Evolutionary conservation across 768 basidiomycete genomes (phyloP).

Genomic region (Cytidiella melzeri): DNA sequence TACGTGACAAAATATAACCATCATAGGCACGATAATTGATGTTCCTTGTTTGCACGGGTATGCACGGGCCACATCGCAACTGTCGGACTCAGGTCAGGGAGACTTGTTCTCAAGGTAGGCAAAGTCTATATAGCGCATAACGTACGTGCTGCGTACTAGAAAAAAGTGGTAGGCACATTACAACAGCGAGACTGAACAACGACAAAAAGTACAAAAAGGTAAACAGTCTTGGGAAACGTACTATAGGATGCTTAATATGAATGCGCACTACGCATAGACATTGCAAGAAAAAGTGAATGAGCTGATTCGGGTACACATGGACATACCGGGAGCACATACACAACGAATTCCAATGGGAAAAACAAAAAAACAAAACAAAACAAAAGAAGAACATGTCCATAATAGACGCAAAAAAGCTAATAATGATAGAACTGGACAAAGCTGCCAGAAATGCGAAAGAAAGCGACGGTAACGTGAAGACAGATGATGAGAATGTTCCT

Average conservation of each 20-base stretch:
- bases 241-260: not conserved
- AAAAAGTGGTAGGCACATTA: not conserved
- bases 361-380: no score
- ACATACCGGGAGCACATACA: not conserved
- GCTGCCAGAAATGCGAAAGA: not conserved
- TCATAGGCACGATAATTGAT: no score
- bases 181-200: not conserved
- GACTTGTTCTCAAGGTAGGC: no score
- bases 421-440: not conserved
- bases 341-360: not conserved
- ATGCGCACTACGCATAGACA: no score
- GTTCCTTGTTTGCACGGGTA: no score
- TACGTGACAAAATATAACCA: slow-evolving; percentile 46
- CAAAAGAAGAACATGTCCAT: not conserved
- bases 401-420: not conserved
- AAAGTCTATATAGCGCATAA: not conserved
- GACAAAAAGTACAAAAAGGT: no score
- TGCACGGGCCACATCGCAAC: no score
- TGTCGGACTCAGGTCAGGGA: no score
- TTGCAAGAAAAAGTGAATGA: no score
- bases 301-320: no score
- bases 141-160: no score
- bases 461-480: slow-evolving; percentile 1
- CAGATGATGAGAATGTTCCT: not conserved
- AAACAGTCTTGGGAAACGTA: not conserved